Percentiles rank a stretch among this genome's conserved stretches.
phyloP scores from a whole-genome alignment of 1,139 yeast genomes.

The Pichia sp. region DNA sequence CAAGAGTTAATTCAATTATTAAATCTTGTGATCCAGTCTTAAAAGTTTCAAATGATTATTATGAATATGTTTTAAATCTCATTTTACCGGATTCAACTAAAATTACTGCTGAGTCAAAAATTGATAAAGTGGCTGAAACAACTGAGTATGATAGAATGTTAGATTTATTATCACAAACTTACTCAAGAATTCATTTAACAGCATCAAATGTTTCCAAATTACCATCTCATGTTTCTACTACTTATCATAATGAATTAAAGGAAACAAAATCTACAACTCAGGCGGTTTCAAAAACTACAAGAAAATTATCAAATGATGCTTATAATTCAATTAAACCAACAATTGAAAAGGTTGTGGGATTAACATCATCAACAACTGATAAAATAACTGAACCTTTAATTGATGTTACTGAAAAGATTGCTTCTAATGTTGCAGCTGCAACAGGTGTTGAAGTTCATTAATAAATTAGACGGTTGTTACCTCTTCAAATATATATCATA shows the following conservation, averaged over 20 bases:
- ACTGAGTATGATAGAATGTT: constrained; percentile 21
- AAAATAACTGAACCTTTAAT: constrained; percentile 6
- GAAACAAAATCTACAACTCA: constrained; percentile 23
- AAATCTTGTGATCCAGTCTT: constrained; percentile 19
- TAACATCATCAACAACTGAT: constrained; percentile 3
- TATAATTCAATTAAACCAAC: constrained; percentile 25
- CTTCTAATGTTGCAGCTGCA: constrained; percentile 7
- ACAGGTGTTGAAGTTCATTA: constrained; percentile 20
- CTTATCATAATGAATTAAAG: constrained; percentile 24
- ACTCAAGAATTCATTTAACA: constrained; percentile 18
- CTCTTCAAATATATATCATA: neutral
- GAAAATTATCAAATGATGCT: constrained; percentile 29
- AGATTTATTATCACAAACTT: constrained; percentile 15
- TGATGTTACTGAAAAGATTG: constrained; percentile 11
- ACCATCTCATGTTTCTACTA: constrained; percentile 25
- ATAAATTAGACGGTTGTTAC: no score
- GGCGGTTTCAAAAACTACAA: constrained; percentile 29
- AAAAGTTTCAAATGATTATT: constrained; percentile 21
- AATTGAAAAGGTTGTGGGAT: constrained; percentile 22
- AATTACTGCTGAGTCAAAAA: constrained; percentile 3
- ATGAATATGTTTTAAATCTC: constrained; percentile 18
- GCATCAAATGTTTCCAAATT: constrained; percentile 21
- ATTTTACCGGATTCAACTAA: constrained; percentile 18
- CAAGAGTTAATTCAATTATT: constrained; percentile 7
- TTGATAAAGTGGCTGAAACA: neutral